Evolutionary conservation across 2,329 filamentous ascomycete genomes (phyloP), one percentile per base, ranked within the genome.

Genomic region (Colletotrichum cereale): DNA sequence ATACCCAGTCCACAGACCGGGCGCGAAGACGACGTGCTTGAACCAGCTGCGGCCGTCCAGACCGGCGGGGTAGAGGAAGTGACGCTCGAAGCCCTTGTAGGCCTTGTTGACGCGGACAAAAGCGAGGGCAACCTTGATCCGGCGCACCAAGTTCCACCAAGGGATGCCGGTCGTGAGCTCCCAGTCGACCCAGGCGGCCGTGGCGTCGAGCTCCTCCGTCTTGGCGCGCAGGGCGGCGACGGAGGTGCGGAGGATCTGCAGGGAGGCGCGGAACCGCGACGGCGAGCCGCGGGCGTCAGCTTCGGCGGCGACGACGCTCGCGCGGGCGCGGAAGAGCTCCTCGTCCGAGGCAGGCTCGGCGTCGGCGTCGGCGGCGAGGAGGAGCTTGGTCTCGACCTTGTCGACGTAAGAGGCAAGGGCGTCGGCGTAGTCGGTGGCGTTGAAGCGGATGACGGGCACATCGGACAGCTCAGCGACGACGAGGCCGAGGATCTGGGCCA

Each of bases 21-120:
- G 95, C 1, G 95, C 95, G 81, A 97, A 98, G 1, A 98, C 92
- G 2, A 97, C 92, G 77, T 98, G 96, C 84, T 98, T 98, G 84
- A 96, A 98, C 95, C 95, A 98, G 31, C 85, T 84, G 71, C 96
- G 86, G 1, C 90, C 90, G 79, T 97, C 95, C 26, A 98, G 82
- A 0, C 96, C 96, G 3, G 87, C 85, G 5, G 89, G 82, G 76
- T 94, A 92, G 73, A 98, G 77, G 81, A 98, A 97, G 62, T 91
- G 86, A 21, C 95, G 87, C 80, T 98, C 96, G 0, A 98, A 83
- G 11, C 86, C 85, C 86, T 97, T 97, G 85, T 97, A 97, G 79
- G 93, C 92, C 40, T 85, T 86, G 80, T 98, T 98, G 55, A 92
- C 88, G 14, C 82, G 85, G 36, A 89, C 87, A 63, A 97, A 89